A percentile compares a stretch with the other conserved stretches of the same genome.
phyloP scores from a whole-genome alignment of 768 basidiomycete species.

The Amanita thiersii region DNA sequence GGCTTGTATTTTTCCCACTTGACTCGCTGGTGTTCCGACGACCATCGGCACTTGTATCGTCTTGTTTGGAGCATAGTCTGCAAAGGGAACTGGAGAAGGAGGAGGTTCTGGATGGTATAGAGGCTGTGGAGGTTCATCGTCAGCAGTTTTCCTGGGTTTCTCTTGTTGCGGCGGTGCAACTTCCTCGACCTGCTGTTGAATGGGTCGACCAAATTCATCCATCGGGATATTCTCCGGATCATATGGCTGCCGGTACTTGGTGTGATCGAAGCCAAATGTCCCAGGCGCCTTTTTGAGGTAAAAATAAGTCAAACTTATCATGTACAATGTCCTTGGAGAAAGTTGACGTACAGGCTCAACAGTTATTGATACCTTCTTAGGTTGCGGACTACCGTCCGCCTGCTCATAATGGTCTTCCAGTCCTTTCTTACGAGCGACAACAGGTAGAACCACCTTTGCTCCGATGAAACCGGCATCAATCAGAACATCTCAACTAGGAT shows the following conservation, averaged over 20 bases:
- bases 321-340: slow-evolving; percentile 2
- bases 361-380: slow-evolving; percentile 26
- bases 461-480: slow-evolving; percentile 5
- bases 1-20: background rate
- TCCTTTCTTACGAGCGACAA: slow-evolving; percentile 78
- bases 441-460: slow-evolving; percentile 69
- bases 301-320: slow-evolving; percentile 1
- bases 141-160: slow-evolving; percentile 12
- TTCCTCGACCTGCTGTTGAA: slow-evolving; percentile 13
- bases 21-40: background rate
- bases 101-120: slow-evolving; percentile 28
- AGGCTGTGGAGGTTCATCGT: slow-evolving; percentile 19
- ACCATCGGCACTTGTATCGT: slow-evolving; percentile 10
- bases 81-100: slow-evolving; percentile 54
- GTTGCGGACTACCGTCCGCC: slow-evolving; percentile 59
- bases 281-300: slow-evolving; percentile 62
- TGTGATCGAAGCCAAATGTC: slow-evolving; percentile 71
- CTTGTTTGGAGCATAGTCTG: slow-evolving; percentile 42
- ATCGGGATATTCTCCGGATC: slow-evolving; percentile 43
- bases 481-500: slow-evolving; percentile 9
- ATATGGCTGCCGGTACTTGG: slow-evolving; percentile 55
- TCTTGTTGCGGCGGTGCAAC: slow-evolving; percentile 16
- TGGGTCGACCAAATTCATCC: slow-evolving; percentile 56
- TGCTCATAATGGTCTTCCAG: slow-evolving; percentile 62
- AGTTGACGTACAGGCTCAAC: slow-evolving; percentile 49